phyloP scores from a whole-genome alignment of 345 rosid genomes.

The Boechera divaricarpa region DNA sequence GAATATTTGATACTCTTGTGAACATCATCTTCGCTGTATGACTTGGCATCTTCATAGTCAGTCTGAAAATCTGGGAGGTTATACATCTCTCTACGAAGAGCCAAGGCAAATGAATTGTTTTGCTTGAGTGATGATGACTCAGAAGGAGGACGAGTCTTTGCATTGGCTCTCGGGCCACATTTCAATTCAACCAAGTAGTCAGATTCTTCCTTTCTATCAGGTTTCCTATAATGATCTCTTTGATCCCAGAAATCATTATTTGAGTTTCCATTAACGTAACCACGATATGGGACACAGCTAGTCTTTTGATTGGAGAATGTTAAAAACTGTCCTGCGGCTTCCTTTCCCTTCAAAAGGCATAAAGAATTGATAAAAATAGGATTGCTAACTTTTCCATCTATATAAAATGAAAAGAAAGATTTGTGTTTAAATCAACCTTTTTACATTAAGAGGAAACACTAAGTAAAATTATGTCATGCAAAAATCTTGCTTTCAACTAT shows the following conservation, averaged over 20 bases:
- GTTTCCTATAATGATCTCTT: conserved; percentile 49
- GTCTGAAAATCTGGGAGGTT: conserved; percentile 64
- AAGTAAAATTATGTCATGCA: not conserved
- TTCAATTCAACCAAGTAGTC: conserved; percentile 58
- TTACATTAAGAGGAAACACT: not conserved
- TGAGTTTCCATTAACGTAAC: conserved; percentile 48
- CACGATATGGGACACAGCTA: conserved; percentile 41
- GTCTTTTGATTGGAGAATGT: conserved; percentile 51
- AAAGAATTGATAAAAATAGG: not conserved
- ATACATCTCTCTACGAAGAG: conserved; percentile 51
- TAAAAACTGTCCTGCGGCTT: conserved; percentile 47
- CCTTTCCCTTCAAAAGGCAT: conserved; percentile 52
- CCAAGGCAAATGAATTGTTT: conserved; percentile 44
- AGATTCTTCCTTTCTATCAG: conserved; percentile 47
- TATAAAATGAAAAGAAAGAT: no score
- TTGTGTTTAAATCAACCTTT: not conserved
- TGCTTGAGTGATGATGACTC: conserved; percentile 50
- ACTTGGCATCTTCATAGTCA: conserved; percentile 60
- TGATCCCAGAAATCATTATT: conserved; percentile 57
- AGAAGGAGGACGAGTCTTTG: conserved; percentile 46
- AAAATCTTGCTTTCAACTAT: not conserved
- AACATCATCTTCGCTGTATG: conserved; percentile 79
- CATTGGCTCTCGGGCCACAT: conserved; percentile 69
- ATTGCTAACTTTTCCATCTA: no score
- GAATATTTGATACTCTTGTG: conserved; percentile 78